Base-by-base conservation (phyloP, 495 filamentous ascomycete species). In the Apodospora peruviana region DNA sequence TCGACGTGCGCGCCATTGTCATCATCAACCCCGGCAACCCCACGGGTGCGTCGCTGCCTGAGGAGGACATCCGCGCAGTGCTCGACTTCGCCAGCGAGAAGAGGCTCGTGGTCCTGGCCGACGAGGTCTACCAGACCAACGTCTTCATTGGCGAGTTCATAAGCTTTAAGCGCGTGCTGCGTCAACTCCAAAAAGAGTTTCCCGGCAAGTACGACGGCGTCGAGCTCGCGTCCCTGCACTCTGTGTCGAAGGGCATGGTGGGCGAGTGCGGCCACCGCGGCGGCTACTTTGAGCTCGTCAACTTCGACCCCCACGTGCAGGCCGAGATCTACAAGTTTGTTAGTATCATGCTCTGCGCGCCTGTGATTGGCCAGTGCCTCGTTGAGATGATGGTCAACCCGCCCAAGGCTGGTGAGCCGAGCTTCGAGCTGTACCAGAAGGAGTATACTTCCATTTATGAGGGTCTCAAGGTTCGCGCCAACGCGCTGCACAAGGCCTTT, bases 111-210 rank as follows among this genome's bases (percentile, higher is more conserved):
- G 73, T 96, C 35, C 73, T 98, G 35, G 93, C 94, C 47, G 93
- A 98, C 58, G 93, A 98, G 69, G 93, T 98, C 7, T 98, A 98
- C 79, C 93, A 98, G 71, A 97, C 94, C 61, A 98, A 98, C 66
- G 85, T 98, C 56, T 98, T 97, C 71, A 63, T 83, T 39, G 94
- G 94, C 62, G 76, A 91, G 58, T 97, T 97, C 73, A 81, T 87
- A 66, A 91, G 85, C 46, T 97, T 98, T 82, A 96, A 97, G 74
- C 84, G 87, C 59, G 81, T 84, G 29, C 81, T 98, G 11, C 81
- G 91, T 18, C 84, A 86, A 57, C 68, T 97, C 38, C 94, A 97
- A 67, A 77, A 85, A 61, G 80, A 85, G 59, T 55, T 71, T 8
- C 81, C 87, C 3, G 74, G 68, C 45, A 86, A 83, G 64, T 97